A percentile compares a stretch with the other conserved stretches of the same genome.
Evolutionary conservation across 257 asterid species (phyloP).

Genomic region (Cordia subcordata): DNA sequence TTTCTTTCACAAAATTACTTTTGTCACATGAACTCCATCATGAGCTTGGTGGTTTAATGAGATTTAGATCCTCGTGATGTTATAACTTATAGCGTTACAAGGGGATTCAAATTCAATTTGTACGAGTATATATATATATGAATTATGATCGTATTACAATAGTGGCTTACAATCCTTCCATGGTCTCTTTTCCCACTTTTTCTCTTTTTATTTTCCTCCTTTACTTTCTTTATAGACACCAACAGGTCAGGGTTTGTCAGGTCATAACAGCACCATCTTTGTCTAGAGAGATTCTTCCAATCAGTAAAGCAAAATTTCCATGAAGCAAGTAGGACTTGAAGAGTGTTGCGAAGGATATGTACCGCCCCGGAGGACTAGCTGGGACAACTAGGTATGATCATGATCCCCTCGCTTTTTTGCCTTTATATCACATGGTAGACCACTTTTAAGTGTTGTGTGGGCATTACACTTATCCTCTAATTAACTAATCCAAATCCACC

Average conservation of each 20-base stretch:
- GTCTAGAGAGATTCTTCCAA: slow-evolving; percentile 11
- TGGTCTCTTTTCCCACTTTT: not conserved
- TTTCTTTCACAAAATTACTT: no score
- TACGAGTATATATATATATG: no score
- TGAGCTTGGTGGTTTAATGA: no score
- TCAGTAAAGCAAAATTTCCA: not conserved
- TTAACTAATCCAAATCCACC: not conserved
- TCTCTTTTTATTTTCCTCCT: no score
- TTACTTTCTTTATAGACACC: not conserved
- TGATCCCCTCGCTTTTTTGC: slow-evolving; percentile 1
- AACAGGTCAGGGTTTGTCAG: slow-evolving; percentile 5
- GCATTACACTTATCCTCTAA: not conserved
- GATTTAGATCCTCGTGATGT: no score
- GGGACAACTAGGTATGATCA: slow-evolving; percentile 13
- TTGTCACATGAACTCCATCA: no score
- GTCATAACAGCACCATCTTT: slow-evolving; percentile 3
- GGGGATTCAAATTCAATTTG: no score
- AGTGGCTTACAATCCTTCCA: not conserved
- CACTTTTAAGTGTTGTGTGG: slow-evolving; percentile 5
- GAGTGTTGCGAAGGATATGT: no score
- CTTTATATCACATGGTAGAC: slow-evolving; percentile 26
- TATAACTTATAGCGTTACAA: no score
- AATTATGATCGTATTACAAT: no score
- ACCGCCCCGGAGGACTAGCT: no score
- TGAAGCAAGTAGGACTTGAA: slow-evolving; percentile 5